Base-by-base conservation (phyloP, 768 basidiomycete genomes). In the Boletus rubescentipes region DNA sequence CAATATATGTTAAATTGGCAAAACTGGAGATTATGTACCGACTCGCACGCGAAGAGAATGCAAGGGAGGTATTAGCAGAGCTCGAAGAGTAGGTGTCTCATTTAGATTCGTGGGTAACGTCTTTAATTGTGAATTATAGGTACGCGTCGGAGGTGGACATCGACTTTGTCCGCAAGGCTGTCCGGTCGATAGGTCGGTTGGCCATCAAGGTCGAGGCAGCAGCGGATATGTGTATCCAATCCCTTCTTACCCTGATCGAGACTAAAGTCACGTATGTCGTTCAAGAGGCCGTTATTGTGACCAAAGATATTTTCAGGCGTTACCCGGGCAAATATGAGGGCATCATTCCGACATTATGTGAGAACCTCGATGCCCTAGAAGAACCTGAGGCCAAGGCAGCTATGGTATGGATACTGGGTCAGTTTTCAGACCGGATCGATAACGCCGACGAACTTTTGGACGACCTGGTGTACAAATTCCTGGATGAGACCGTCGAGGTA, bases 11-110 rank as follows among this genome's bases (percentile, higher is more conserved):
- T 69, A 98, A 99, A 70, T 80, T 99, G 30, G 96, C 95, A 46
- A 98, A 99, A 64, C 78, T 99, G 48, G 97, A 98, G 72, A 98
- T 98, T 66, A 98, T 99, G 91, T 98, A 98, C 72, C 86, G 97
- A 10, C 79, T 99, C 18, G 93, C 95, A 9, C 84, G 92, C n/a
- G 87, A 93, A 54, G 93, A 94, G 67, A 99, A 98, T 68, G 90
- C 91, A 18, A 80, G 79, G 57, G 93, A 98, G 66, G 94, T 99
- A 1, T 76, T 99, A 14, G 87, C 94, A 31, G 97, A 98, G 72
- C 75, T 99, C 20, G 90, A 96, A 73, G 97, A 98, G 93, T 95
- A 69, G 59, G 84, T 54, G 32, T 51, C 21, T 31, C n/a, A 4
- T 21, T 45, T 23, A 31, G 23, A 49, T n/a, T 9, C 15, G 16